These are phyloP conservation scores for Cantharellus cinnabarinus DNA, from an alignment of 768 basidiomycete genomes.

Conservation along the genomic window DNA sequence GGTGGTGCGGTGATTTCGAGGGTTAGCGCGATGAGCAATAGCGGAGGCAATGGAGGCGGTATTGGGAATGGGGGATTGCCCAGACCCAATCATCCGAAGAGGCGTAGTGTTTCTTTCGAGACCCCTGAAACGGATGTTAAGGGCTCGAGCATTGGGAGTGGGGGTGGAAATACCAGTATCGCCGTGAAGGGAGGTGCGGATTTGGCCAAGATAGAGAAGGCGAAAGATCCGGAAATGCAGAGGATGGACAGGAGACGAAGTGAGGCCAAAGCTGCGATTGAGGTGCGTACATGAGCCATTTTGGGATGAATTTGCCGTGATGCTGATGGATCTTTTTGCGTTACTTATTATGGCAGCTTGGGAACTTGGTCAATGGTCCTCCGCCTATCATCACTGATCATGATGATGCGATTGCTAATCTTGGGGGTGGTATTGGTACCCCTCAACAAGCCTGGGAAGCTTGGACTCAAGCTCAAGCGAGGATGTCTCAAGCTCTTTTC, in stretches of 20 bases:
- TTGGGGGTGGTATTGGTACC: not conserved
- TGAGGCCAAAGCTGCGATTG: constrained; percentile 74
- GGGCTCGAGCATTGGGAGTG: not conserved
- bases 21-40: not conserved
- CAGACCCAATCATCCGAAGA: constrained; percentile 1
- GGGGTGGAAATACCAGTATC: not conserved
- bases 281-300: constrained; percentile 30
- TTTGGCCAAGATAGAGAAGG: not conserved
- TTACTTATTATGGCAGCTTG: constrained; percentile 30
- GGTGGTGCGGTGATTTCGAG: constrained; percentile 7
- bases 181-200: too few species aligned
- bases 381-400: constrained; percentile 34
- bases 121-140: not conserved
- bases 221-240: constrained; percentile 26
- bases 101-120: constrained; percentile 5
- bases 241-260: constrained; percentile 54
- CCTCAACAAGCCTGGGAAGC: not conserved
- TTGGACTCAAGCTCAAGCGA: constrained; percentile 10
- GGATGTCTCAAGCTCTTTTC: not conserved
- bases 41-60: not conserved
- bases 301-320: not conserved
- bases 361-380: constrained; percentile 70
- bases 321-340: constrained; percentile 3
- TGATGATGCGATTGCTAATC: constrained; percentile 7
- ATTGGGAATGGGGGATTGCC: not conserved